Base-by-base conservation (phyloP, 164 flowering plant genomes). In the Euptelea pleiosperma region DNA sequence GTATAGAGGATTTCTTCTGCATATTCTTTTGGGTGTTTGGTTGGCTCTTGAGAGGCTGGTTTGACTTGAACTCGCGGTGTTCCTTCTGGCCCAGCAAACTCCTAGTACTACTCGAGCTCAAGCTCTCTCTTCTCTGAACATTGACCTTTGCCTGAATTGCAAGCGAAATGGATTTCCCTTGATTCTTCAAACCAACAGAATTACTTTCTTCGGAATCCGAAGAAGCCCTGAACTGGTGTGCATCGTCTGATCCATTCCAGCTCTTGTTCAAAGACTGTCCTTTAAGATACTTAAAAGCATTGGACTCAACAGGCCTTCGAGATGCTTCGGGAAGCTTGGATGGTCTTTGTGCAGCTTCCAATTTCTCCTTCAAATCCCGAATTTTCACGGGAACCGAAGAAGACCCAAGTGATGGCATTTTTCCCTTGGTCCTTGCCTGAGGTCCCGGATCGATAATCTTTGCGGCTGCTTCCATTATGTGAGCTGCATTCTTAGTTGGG, bases 91-190 rank as follows among this genome's bases (percentile, higher is more conserved):
- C 52, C 0, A n/a, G 65, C 24, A 60, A 36, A 61, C 57, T 62
- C 49, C 63, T 76, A 58, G 47, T 66, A 54, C 70, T 16, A 55
- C 50, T 58, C 22, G 75, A 64, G 54, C 41, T 66, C 58, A 79
- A 45, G 8, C 91, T 85, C 67, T 78, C 94, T 75, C 97, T 73
- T 76, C 67, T 91, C 73, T 82, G 97, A 45, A 94, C 96, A 72
- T 94, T 94, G 57, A 81, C 96, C 70, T 91, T 94, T 14, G 99
- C 99, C 73, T 90, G 97, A 36, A 91, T 51, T 42, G 99, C 99
- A 60, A 91, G 88, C 5, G 96, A 91, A 42, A 94, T 56, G 0
- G 96, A 94, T 55, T 79, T 91, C 22, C 77, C 87, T 57, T 79
- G 85, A 47, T 24, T 75, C 75, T 70, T 80, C 15, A 37, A 40